Evolutionary conservation across 2,329 filamentous ascomycete genomes (phyloP), one percentile per base, ranked within the genome.

Genomic region (Tolypocladium tundrense): DNA sequence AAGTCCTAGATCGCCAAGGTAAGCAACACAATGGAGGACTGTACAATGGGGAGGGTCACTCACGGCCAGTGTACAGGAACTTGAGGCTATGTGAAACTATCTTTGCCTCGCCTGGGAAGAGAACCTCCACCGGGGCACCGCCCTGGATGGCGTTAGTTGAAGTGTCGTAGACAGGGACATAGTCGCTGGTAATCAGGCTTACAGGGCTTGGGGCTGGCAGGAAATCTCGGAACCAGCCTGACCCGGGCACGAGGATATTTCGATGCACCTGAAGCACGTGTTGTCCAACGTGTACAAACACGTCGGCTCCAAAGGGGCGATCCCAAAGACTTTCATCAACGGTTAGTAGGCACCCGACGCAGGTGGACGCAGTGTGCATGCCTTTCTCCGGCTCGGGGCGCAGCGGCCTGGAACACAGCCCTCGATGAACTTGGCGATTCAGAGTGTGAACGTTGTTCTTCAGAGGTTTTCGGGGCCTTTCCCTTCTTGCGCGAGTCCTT

Each of bases 11-110:
- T n/a, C 7, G 19, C 9, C 19, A 7, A 3, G 6, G 39, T 52
- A 13, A 54, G 55, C 35, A 48, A 54, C n/a, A 31, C 11, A 13
- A 31, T 19, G 19, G 43, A 24, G 3, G 19, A 3, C 7, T 24
- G 8, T 3, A n/a, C 31, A 19, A 27, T 4, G 11, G 27, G 3
- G 21, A 3, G 24, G n/a, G 31, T n/a, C 33, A 64, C 70, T 58
- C 59, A 72, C 72, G 63, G 24, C 67, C 60, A 6, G 69, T 72
- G 56, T 75, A 75, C 55, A 74, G 67, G 58, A 69, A 75, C 35
- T 64, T 63, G 31, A 74, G 64, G 56, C 69, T 69, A 56, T 70
- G 66, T 7, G 60, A 68, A 19, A 68, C 61, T 19, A 69, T 63
- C 48, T 65, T 64, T 8, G 64, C 61, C 27, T 65, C 63, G 48